Evolutionary conservation across 345 rosid species (phyloP), one percentile per base, ranked within the genome.

Genomic region (Crucihimalaya himalaica): DNA sequence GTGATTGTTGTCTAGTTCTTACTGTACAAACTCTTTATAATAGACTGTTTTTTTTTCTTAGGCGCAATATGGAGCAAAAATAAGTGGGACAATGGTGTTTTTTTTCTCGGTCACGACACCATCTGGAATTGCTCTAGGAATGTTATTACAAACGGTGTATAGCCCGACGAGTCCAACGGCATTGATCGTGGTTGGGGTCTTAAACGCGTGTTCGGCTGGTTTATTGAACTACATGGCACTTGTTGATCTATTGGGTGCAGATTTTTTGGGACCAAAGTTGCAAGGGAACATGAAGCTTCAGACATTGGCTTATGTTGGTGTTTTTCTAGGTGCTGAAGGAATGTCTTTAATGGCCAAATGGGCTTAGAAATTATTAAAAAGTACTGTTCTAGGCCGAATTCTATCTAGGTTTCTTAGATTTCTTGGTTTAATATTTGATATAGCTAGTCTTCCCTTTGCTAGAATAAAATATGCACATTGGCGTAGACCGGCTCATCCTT

Each of bases 51-150:
- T 8, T 6, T 61, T 25, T 34, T 20, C 27, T 29, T 25, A 85
- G 89, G 89, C 85, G 27, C 80, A 78, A 31, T 81, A 81, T 35
- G 79, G 63, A 63, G 0, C 2, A 0, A 83, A 66, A 58, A 65
- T 37, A 40, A 72, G 71, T 7, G 61, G 72, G 25, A 74, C 51
- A 13, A 70, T 80, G 85, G 75, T 63, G 45, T 39, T 80, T 16
- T 81, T 85, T 20, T 83, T 83, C 77, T 83, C 85, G 5, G 47
- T 68, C n/a, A 81, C 87, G 9, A 83, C 87, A 4, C 89, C 86
- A 9, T n/a, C 61, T 6, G 86, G 86, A 21, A 79, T 85, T 35
- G 78, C 1, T 18, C 19, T 83, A 2, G 89, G 85, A 6, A 78
- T 85, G 60, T 75, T 76, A 2, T 58, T 83, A 34, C 61, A 84